Evolutionary conservation across 805 yeast species (phyloP).

Genomic region (Wickerhamomyces queroliae): DNA sequence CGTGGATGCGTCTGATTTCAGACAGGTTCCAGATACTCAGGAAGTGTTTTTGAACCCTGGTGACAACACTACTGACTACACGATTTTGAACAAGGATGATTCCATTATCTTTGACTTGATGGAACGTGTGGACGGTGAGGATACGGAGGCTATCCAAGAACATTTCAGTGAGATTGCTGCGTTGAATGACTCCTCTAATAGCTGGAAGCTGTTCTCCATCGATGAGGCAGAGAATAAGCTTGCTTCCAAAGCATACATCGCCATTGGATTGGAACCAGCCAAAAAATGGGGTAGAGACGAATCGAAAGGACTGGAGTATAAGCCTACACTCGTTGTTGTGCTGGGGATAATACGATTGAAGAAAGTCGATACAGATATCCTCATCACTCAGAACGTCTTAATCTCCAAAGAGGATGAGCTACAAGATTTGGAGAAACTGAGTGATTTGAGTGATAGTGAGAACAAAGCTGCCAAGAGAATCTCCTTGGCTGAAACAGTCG

Average conservation of each 20-base stretch:
- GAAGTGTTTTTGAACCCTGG: conserved; percentile 69
- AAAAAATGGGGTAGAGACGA: conserved; percentile 46
- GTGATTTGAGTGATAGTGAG: conserved; percentile 4
- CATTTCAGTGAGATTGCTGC: conserved; percentile 54
- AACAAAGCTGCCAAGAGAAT: conserved; percentile 24
- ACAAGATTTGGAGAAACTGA: conserved; percentile 15
- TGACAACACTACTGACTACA: conserved; percentile 26
- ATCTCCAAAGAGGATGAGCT: conserved; percentile 26
- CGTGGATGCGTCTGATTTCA: conserved; percentile 68
- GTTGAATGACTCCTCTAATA: conserved; percentile 30
- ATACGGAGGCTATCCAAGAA: conserved; percentile 37
- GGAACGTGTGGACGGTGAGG: conserved; percentile 39
- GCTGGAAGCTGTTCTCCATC: conserved; percentile 27
- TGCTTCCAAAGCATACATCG: conserved; percentile 23
- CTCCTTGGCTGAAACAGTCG: conserved; percentile 19
- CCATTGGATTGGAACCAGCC: conserved; percentile 36
- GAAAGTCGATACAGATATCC: conserved; percentile 51
- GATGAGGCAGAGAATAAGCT: conserved; percentile 11
- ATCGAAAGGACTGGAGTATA: conserved; percentile 13
- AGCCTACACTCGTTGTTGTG: conserved; percentile 40
- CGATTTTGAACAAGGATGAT: conserved; percentile 35
- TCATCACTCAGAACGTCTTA: conserved; percentile 60
- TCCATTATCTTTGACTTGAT: conserved; percentile 62
- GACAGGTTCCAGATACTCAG: conserved; percentile 91
- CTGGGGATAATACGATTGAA: conserved; percentile 51